Percentiles rank a stretch among this genome's conserved stretches.
These are phyloP conservation scores for Fusarium sp. DNA, from an alignment of 2,329 filamentous ascomycete species.

Conservation along the genomic window DNA sequence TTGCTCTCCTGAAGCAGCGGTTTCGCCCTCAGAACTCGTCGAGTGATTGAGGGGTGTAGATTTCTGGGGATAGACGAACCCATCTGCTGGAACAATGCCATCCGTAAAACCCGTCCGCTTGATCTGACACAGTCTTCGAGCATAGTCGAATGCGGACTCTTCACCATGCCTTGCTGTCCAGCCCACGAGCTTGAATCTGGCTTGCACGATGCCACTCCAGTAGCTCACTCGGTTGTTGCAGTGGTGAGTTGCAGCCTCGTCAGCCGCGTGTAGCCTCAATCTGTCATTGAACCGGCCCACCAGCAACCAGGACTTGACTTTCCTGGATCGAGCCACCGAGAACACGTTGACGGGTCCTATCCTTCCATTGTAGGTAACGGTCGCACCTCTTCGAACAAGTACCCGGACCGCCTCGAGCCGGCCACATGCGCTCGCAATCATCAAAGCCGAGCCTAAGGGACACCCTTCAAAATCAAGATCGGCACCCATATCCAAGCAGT, in stretches of 20 bases:
- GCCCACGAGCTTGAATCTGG: background rate
- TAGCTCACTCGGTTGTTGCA: background rate
- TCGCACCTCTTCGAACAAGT: background rate
- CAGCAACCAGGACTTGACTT: background rate
- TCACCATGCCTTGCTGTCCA: background rate
- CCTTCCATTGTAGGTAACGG: fast-evolving
- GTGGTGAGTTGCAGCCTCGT: background rate
- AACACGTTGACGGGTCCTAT: background rate
- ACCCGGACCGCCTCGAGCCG: slow-evolving; percentile 3
- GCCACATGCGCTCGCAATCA: slow-evolving; percentile 22
- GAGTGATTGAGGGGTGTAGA: background rate
- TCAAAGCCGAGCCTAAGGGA: slow-evolving; percentile 16
- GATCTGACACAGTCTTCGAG: background rate
- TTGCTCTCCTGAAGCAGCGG: background rate
- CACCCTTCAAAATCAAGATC: slow-evolving; percentile 18
- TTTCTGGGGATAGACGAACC: background rate
- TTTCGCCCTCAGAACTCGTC: background rate
- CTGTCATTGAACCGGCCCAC: background rate
- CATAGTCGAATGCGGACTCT: slow-evolving; percentile 3
- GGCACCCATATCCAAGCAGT: slow-evolving; percentile 3
- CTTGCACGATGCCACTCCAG: background rate
- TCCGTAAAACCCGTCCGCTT: background rate
- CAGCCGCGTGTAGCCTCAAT: background rate
- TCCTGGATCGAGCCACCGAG: background rate
- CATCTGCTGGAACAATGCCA: background rate